Conservation (phyloP, 2,329 filamentous ascomycete species). For the Sporothrix phasma region DNA sequence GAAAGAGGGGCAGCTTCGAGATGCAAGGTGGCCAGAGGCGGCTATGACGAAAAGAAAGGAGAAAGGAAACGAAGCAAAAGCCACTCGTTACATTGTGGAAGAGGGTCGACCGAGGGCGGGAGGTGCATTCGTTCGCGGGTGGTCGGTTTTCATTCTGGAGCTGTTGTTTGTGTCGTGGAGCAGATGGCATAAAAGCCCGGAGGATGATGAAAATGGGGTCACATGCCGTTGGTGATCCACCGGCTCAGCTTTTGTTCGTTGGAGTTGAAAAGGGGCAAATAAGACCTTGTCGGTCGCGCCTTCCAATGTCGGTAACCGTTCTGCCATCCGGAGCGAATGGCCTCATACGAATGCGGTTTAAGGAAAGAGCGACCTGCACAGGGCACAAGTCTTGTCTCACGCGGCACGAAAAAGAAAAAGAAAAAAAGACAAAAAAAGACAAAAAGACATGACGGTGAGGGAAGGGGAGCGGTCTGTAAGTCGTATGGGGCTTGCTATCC, state of each 20-base stretch:
- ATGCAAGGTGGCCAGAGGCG: not conserved
- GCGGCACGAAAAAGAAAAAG: not conserved
- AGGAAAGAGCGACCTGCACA: constrained; percentile 1
- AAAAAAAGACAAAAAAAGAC: not conserved
- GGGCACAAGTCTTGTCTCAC: not conserved
- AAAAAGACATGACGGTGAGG: not conserved
- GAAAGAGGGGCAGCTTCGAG: not conserved
- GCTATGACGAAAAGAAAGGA: not conserved
- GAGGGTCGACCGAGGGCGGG: not conserved
- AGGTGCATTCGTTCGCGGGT: not conserved
- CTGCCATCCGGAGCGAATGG: not conserved
- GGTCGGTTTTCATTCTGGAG: not conserved
- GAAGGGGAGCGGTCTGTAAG: not conserved
- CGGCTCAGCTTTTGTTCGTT: not conserved
- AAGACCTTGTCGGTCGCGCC: not conserved
- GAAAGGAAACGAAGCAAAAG: not conserved
- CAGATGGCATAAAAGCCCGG: not conserved
- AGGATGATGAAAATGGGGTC: constrained; percentile 1
- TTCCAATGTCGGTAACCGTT: not conserved
- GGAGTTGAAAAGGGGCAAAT: not conserved
- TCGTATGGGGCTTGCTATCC: not conserved
- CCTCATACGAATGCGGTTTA: not conserved
- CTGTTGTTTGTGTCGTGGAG: not conserved
- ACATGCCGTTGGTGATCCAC: constrained; percentile 3
- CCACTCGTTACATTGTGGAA: not conserved